phyloP scores from a whole-genome alignment of 1,139 yeast genomes.

The Torulaspora pretoriensis region DNA sequence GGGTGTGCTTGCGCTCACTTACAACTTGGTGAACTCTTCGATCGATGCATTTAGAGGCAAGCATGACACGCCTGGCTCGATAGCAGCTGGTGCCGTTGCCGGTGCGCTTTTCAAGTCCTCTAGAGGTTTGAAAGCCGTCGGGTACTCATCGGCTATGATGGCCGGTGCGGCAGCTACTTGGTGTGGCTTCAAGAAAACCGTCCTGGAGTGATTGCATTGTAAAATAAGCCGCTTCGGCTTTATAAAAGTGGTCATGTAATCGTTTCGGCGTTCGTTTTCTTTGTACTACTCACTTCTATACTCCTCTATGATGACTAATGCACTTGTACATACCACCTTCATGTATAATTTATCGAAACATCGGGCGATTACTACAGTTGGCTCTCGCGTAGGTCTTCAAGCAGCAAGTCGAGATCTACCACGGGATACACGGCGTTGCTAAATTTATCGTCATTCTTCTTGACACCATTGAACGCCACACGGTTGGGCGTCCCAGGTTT shows the following conservation, averaged over 20 bases:
- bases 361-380: conserved; percentile 4
- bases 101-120: conserved; percentile 90
- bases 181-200: conserved; percentile 67
- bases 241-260: conserved; percentile 3
- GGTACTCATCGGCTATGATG: conserved; percentile 77
- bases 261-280: conserved; percentile 7
- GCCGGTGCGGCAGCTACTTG: conserved; percentile 89
- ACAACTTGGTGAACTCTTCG: conserved; percentile 76
- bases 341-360: background rate
- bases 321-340: conserved; percentile 22
- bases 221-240: background rate
- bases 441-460: conserved; percentile 34
- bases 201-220: conserved; percentile 16
- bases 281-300: conserved; percentile 7
- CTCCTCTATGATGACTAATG: conserved; percentile 18
- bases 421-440: conserved; percentile 27
- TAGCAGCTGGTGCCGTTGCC: conserved; percentile 85
- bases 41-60: conserved; percentile 79
- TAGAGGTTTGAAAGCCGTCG: conserved; percentile 83
- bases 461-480: conserved; percentile 42
- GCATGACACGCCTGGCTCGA: conserved; percentile 80
- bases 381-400: conserved; percentile 19
- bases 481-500: conserved; percentile 48
- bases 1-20: conserved; percentile 86
- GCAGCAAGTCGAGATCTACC: conserved; percentile 23